Evolutionary conservation across 805 yeast species (phyloP).

Genomic region (Starmerella vitae): DNA sequence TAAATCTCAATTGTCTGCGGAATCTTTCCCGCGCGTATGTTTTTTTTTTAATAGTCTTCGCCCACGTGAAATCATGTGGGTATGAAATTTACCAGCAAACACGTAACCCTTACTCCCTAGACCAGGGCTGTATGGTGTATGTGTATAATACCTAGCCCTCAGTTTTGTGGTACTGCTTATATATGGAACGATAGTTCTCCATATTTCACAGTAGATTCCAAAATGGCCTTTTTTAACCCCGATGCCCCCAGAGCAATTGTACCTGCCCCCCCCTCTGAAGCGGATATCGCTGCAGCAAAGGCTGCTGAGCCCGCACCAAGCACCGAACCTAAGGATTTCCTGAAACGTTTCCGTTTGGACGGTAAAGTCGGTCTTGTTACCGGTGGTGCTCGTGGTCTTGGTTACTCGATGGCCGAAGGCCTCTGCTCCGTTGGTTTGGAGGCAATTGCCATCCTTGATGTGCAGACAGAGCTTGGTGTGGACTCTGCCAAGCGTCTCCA

Average conservation of each 20-base stretch:
- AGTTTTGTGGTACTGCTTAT: not conserved
- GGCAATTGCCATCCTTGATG: conserved; percentile 42
- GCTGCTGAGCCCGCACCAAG: conserved; percentile 25
- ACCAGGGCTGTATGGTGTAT: too few species aligned
- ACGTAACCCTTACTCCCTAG: too few species aligned
- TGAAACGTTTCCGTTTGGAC: conserved; percentile 39
- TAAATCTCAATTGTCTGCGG: too few species aligned
- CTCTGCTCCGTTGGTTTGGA: conserved; percentile 41
- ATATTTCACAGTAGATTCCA: not conserved
- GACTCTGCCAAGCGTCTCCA: conserved; percentile 46
- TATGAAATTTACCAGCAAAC: not conserved
- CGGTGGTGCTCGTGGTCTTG: conserved; percentile 59
- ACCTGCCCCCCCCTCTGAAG: conserved; percentile 31
- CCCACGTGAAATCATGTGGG: not conserved
- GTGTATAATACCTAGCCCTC: not conserved
- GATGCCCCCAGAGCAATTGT: conserved; percentile 26
- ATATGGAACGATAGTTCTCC: not conserved
- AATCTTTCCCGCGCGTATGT: too few species aligned
- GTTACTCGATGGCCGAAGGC: conserved; percentile 48
- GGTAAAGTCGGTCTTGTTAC: conserved; percentile 52
- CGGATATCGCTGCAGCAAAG: conserved; percentile 29
- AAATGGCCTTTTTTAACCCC: conserved; percentile 9
- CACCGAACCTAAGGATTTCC: conserved; percentile 28
- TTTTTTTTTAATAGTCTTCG: too few species aligned
- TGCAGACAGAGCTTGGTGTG: conserved; percentile 47